Conservation (phyloP, 805 yeast species). For the Lipomyces anomalus region DNA sequence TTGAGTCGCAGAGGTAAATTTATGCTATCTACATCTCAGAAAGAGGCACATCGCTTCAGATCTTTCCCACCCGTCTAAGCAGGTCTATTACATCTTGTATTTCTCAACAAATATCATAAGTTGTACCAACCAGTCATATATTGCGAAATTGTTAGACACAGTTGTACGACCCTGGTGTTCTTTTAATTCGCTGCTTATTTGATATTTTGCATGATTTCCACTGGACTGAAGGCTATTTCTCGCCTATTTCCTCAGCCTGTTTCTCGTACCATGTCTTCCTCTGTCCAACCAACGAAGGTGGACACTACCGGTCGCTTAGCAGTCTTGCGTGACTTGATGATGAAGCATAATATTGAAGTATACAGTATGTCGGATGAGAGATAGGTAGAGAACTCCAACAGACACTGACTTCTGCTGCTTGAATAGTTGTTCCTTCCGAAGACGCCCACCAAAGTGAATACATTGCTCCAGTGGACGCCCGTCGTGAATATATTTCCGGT, state of each 20-base stretch:
- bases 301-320: conserved; percentile 42
- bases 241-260: not conserved
- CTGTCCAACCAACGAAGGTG: conserved; percentile 4
- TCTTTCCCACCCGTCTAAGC: too few relatives aligned
- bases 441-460: conserved; percentile 94
- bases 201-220: not conserved
- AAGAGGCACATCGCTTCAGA: too few relatives aligned
- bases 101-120: too few relatives aligned
- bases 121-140: too few relatives aligned
- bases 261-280: conserved; percentile 4
- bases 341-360: conserved; percentile 55
- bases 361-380: conserved; percentile 40
- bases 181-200: not conserved
- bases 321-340: conserved; percentile 60
- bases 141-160: too few relatives aligned
- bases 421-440: conserved; percentile 61
- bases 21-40: too few relatives aligned
- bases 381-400: not conserved
- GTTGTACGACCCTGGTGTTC: too few relatives aligned
- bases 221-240: not conserved
- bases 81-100: not conserved
- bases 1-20: too few relatives aligned
- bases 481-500: conserved; percentile 77
- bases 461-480: conserved; percentile 71
- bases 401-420: not conserved